These are phyloP conservation scores for Naganishia liquefaciens DNA, from an alignment of 1,284 basidiomycete species.

Conservation along the genomic window DNA sequence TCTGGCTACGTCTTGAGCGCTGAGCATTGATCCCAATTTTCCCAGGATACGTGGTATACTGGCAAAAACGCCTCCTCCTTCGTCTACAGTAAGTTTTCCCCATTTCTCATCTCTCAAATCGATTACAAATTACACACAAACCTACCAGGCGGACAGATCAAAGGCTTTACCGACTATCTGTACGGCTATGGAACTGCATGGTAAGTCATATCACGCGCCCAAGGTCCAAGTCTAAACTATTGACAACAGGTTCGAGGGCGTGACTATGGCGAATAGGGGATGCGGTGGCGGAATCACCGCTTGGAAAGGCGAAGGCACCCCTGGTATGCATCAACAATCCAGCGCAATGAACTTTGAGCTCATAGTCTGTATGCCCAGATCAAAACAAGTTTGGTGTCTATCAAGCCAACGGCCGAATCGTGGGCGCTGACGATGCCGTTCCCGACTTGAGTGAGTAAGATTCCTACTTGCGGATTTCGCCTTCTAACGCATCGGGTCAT, in stretches of 20 bases:
- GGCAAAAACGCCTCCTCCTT: slow-evolving; percentile 64
- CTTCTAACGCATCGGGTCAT: not conserved
- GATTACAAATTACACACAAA: too few species aligned
- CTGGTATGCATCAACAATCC: not conserved
- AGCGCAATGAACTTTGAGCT: too few species aligned
- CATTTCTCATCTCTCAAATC: not conserved
- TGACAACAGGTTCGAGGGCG: slow-evolving; percentile 58
- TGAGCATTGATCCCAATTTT: too few species aligned
- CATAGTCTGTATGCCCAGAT: not conserved
- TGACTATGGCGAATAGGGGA: slow-evolving; percentile 63
- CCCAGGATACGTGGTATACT: slow-evolving; percentile 68
- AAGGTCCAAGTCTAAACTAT: too few species aligned
- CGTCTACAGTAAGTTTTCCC: slow-evolving; percentile 55
- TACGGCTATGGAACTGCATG: slow-evolving; percentile 63
- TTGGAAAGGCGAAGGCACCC: slow-evolving; percentile 58
- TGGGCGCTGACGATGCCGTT: slow-evolving; percentile 53
- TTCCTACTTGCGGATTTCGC: not conserved
- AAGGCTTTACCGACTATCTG: slow-evolving; percentile 65
- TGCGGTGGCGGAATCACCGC: slow-evolving; percentile 66
- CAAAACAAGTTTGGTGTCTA: slow-evolving; percentile 63
- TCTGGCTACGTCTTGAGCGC: too few species aligned
- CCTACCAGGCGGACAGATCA: slow-evolving; percentile 57
- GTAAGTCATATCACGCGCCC: not conserved
- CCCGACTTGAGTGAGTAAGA: slow-evolving; percentile 22
- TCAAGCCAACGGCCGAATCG: slow-evolving; percentile 62